Evolutionary conservation across 2,329 filamentous ascomycete genomes (phyloP).

Genomic region (Colletotrichum sp.): DNA sequence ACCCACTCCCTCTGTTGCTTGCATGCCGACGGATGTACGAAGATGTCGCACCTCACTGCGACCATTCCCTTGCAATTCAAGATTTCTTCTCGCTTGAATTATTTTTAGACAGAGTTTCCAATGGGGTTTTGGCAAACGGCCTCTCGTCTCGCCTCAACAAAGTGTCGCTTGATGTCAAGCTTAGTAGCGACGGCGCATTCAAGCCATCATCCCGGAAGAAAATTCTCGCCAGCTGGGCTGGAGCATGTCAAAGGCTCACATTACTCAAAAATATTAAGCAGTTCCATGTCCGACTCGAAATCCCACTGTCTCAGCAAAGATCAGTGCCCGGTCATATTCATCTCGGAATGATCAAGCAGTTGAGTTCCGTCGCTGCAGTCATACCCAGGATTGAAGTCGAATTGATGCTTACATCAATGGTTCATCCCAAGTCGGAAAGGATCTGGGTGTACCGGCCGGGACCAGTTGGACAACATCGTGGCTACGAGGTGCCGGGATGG

Average conservation of each 20-base stretch:
- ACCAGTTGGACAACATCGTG: neutral
- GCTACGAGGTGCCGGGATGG: neutral
- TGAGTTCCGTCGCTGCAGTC: neutral
- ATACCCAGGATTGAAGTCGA: neutral
- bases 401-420: neutral
- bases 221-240: neutral
- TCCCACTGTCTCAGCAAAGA: neutral
- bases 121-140: neutral
- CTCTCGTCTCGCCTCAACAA: neutral
- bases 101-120: neutral
- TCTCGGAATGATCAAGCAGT: neutral
- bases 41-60: slow-evolving; percentile 1
- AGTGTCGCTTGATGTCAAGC: neutral
- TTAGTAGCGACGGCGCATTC: neutral
- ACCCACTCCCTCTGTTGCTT: neutral
- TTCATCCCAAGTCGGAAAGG: neutral
- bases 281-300: neutral
- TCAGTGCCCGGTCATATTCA: neutral
- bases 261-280: neutral
- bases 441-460: neutral
- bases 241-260: neutral
- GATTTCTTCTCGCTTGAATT: neutral
- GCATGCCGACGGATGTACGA: slow-evolving; percentile 2
- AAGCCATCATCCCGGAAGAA: slow-evolving; percentile 8
- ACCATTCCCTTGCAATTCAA: slow-evolving; percentile 1